Evolutionary conservation across 1,139 yeast genomes (phyloP).

Genomic region (Tardiomyces blankii): DNA sequence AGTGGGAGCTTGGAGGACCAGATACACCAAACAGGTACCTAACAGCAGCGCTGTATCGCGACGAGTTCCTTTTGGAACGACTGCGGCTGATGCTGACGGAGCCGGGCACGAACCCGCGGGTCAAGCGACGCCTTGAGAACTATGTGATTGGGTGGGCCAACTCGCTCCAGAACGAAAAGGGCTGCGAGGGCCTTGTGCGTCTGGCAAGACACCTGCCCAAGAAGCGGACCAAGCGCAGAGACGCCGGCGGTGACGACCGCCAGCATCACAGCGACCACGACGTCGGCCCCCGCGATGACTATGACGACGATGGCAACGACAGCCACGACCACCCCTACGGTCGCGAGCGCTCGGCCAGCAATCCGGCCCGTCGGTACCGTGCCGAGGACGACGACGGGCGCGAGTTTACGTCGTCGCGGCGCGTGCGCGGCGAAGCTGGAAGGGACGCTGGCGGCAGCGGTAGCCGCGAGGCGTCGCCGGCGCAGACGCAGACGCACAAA

Average conservation of each 20-base stretch:
- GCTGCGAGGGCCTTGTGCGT: constrained; percentile 39
- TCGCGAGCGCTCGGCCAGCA: not conserved
- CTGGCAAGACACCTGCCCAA: constrained; percentile 36
- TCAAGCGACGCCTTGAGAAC: constrained; percentile 35
- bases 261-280: constrained; percentile 8
- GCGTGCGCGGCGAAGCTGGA: not conserved
- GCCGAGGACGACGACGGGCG: not conserved
- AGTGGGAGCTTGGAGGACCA: no score
- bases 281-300: not conserved
- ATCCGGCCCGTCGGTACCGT: no score
- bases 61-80: constrained; percentile 58
- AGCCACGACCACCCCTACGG: not conserved
- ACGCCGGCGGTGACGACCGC: constrained; percentile 34
- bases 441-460: not conserved
- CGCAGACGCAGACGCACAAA: not conserved
- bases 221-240: constrained; percentile 11
- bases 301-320: not conserved
- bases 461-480: not conserved
- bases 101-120: constrained; percentile 31
- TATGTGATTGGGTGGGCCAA: constrained; percentile 56
- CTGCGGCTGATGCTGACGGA: constrained; percentile 43
- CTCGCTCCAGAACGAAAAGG: constrained; percentile 41
- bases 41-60: constrained; percentile 42
- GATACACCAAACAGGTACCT: no score
- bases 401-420: not conserved